Evolutionary conservation across 306 rosid species (phyloP).

Genomic region (Vigna trinervia): DNA sequence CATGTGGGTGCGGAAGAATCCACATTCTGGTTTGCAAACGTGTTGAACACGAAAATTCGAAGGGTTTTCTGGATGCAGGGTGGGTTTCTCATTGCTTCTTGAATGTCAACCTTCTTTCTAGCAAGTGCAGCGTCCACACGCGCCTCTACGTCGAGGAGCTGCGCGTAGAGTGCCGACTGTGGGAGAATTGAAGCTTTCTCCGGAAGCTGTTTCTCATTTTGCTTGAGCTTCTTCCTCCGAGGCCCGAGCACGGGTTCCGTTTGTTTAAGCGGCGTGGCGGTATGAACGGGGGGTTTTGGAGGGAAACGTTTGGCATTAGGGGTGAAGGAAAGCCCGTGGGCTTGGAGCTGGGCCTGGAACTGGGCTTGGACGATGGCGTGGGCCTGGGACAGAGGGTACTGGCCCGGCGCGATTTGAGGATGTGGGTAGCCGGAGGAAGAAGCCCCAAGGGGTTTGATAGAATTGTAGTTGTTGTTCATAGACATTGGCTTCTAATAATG

Average conservation of each 20-base stretch:
- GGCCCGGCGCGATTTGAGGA: background rate
- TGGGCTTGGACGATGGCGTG: constrained; percentile 30
- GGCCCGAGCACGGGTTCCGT: background rate
- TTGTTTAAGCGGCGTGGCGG: background rate
- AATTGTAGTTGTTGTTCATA: background rate
- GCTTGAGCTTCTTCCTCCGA: background rate
- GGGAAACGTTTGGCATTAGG: constrained; percentile 7
- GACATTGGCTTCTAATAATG: background rate
- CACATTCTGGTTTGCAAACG: background rate
- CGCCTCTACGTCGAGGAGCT: constrained; percentile 3
- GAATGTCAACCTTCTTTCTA: background rate
- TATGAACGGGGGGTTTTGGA: background rate
- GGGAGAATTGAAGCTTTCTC: constrained; percentile 15
- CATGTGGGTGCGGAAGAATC: background rate
- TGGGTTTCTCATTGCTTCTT: constrained; percentile 19
- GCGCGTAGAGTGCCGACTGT: background rate
- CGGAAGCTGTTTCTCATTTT: constrained; percentile 15
- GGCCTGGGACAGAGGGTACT: background rate
- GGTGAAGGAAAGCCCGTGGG: background rate
- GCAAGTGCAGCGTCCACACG: constrained; percentile 4
- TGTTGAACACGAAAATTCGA: constrained; percentile 18
- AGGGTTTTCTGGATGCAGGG: constrained; percentile 13
- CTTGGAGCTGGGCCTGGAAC: constrained; percentile 23
- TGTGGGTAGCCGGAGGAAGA: background rate
- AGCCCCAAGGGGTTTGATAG: background rate